Evolutionary conservation across 2,329 filamentous ascomycete species (phyloP).

Genomic region (Colletotrichum gigasporum): DNA sequence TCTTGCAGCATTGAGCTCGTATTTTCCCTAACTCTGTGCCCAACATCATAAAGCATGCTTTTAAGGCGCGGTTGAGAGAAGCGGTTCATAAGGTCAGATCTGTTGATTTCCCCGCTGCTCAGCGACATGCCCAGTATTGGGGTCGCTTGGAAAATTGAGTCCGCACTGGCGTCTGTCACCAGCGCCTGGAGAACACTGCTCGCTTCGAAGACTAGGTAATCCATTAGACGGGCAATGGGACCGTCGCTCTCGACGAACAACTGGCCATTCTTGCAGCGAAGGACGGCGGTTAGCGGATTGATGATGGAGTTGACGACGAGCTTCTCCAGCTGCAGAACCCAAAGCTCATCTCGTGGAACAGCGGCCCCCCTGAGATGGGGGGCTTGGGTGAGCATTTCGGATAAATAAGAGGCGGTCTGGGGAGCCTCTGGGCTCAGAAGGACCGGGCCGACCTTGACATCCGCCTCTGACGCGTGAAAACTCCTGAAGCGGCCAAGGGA

Average conservation of each 20-base stretch:
- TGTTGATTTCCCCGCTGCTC: neutral
- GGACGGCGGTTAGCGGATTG: conserved; percentile 84
- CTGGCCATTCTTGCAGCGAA: conserved; percentile 81
- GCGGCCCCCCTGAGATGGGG: conserved; percentile 52
- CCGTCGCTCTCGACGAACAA: conserved; percentile 68
- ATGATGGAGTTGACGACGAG: conserved; percentile 82
- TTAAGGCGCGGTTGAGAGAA: conserved; percentile 55
- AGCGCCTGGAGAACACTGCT: conserved; percentile 76
- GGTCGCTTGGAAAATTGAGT: conserved; percentile 45
- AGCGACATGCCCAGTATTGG: neutral
- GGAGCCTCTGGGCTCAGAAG: conserved; percentile 37
- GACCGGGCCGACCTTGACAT: conserved; percentile 58
- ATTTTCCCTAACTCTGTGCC: conserved; percentile 60
- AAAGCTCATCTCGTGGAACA: conserved; percentile 55
- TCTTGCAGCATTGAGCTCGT: conserved; percentile 72
- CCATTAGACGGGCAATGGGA: conserved; percentile 68
- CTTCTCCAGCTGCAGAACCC: conserved; percentile 82
- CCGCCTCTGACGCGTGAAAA: conserved; percentile 60
- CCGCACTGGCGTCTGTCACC: conserved; percentile 61
- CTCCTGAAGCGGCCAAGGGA: conserved; percentile 61
- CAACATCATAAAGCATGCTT: conserved; percentile 56
- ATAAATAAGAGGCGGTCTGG: conserved; percentile 46
- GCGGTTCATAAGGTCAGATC: conserved; percentile 42
- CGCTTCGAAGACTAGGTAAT: conserved; percentile 77
- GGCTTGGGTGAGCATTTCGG: conserved; percentile 50